A percentile compares a stretch with the other conserved stretches of the same genome.
Evolutionary conservation across 768 basidiomycete genomes (phyloP).

Genomic region (Kwoniella europaea): DNA sequence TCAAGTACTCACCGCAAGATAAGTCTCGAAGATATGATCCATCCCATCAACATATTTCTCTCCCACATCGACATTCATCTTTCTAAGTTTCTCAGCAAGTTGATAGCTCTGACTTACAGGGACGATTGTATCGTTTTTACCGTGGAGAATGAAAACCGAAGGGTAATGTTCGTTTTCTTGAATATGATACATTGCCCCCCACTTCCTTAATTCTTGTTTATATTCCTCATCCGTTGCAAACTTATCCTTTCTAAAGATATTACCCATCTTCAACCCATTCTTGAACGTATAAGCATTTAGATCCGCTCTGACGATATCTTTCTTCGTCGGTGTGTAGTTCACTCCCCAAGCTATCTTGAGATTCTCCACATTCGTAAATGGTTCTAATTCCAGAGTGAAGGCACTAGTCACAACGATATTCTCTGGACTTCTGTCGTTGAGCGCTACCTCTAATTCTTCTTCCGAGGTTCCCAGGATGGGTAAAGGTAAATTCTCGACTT

Average conservation of each 20-base stretch:
- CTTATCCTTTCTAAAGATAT: conserved; percentile 4
- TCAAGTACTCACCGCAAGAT: conserved; percentile 14
- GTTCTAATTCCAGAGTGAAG: conserved; percentile 9
- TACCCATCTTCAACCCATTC: neutral
- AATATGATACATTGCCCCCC: conserved; percentile 3
- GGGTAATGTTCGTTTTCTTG: conserved; percentile 15
- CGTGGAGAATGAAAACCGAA: conserved; percentile 13
- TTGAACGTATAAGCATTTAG: conserved; percentile 15
- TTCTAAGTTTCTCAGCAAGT: conserved; percentile 13
- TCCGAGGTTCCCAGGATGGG: conserved; percentile 14
- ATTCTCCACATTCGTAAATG: conserved; percentile 1
- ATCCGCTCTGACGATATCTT: conserved; percentile 7
- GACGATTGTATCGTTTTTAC: conserved; percentile 12
- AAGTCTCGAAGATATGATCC: conserved; percentile 23
- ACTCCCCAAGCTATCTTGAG: conserved; percentile 5
- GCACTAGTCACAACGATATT: conserved; percentile 11
- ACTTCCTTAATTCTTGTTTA: neutral
- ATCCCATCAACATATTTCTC: conserved; percentile 13
- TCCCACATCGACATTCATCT: conserved; percentile 5
- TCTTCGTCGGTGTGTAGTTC: neutral
- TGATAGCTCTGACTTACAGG: conserved; percentile 1
- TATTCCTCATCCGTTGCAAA: conserved; percentile 18
- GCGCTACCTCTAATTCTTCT: conserved; percentile 8
- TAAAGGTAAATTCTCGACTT: neutral
- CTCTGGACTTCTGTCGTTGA: conserved; percentile 10